These are phyloP conservation scores for Boletus sp. DNA, from an alignment of 1,284 basidiomycete species.

Conservation along the genomic window DNA sequence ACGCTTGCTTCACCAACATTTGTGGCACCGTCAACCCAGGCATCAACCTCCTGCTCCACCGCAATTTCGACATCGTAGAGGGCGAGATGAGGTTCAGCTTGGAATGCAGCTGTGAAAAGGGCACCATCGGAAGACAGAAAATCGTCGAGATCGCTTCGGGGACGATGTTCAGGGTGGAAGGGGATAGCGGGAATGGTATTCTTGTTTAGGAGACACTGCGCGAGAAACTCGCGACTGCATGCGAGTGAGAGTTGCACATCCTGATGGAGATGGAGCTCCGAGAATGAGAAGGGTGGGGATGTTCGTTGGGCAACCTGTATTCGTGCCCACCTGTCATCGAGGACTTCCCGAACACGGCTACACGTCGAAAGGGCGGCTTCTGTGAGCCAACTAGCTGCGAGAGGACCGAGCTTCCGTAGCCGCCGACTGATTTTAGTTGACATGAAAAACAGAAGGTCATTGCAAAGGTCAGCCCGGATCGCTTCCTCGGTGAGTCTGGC, in stretches of 20 bases:
- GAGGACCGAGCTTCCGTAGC: conserved; percentile 33
- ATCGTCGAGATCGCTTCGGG: conserved; percentile 11
- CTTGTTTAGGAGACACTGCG: conserved; percentile 1
- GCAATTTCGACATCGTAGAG: conserved; percentile 35
- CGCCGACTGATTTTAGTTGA: conserved; percentile 35
- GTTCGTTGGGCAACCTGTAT: conserved; percentile 11
- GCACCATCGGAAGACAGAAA: conserved; percentile 14
- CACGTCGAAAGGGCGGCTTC: not conserved
- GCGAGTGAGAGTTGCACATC: conserved; percentile 32
- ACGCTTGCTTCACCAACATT: conserved; percentile 6
- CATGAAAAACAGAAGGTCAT: conserved; percentile 30
- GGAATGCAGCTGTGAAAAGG: conserved; percentile 12
- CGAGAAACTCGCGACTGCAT: conserved; percentile 23
- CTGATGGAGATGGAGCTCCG: conserved; percentile 20
- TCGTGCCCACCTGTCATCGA: conserved; percentile 15
- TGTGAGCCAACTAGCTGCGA: conserved; percentile 10
- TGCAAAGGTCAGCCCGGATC: conserved; percentile 19
- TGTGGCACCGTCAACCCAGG: conserved; percentile 26
- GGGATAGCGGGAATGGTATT: fast-evolving
- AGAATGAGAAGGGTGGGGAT: conserved; percentile 24
- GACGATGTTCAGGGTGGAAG: conserved; percentile 14
- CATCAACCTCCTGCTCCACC: conserved; percentile 28
- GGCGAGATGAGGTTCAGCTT: conserved; percentile 16
- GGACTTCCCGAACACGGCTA: not conserved
- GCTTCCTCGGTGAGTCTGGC: conserved; percentile 29